phyloP scores from a whole-genome alignment of 345 rosid species.

The Brassica carinata region DNA sequence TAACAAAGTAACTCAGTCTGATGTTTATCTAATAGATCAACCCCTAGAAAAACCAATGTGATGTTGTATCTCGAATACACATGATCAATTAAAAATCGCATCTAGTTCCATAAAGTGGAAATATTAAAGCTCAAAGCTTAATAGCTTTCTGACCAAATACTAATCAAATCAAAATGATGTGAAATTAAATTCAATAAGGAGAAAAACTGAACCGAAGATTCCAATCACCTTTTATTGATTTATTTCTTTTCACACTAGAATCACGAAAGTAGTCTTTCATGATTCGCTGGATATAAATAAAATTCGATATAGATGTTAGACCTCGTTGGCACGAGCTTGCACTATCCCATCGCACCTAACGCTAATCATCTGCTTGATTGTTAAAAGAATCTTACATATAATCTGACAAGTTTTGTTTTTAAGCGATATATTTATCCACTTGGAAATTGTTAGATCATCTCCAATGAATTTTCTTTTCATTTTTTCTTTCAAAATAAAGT shows the following conservation, averaged over 20 bases:
- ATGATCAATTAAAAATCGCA: not conserved
- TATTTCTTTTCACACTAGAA: slow-evolving; percentile 30
- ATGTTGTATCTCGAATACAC: not conserved
- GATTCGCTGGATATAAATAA: not conserved
- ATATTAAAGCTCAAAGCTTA: slow-evolving; percentile 23
- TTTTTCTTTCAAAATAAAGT: too few relatives aligned
- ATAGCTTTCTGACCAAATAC: slow-evolving; percentile 8
- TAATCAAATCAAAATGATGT: slow-evolving; percentile 33
- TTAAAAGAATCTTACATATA: slow-evolving; percentile 16
- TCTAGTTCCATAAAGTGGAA: slow-evolving; percentile 10
- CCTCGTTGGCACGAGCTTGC: slow-evolving; percentile 39
- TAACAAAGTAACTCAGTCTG: not conserved
- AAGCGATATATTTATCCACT: not conserved
- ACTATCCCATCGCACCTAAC: slow-evolving; percentile 37
- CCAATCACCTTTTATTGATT: slow-evolving; percentile 31
- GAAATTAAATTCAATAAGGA: slow-evolving; percentile 20
- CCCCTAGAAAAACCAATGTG: not conserved
- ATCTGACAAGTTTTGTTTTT: slow-evolving; percentile 1
- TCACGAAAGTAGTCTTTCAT: slow-evolving; percentile 1
- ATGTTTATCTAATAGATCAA: not conserved
- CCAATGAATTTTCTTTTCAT: not conserved
- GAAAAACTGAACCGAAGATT: slow-evolving; percentile 20
- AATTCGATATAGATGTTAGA: slow-evolving; percentile 26
- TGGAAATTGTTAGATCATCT: not conserved
- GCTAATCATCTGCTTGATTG: slow-evolving; percentile 19